These are phyloP conservation scores for Singerocomus rubriflavus DNA, from an alignment of 1,284 basidiomycete genomes.

Conservation along the genomic window DNA sequence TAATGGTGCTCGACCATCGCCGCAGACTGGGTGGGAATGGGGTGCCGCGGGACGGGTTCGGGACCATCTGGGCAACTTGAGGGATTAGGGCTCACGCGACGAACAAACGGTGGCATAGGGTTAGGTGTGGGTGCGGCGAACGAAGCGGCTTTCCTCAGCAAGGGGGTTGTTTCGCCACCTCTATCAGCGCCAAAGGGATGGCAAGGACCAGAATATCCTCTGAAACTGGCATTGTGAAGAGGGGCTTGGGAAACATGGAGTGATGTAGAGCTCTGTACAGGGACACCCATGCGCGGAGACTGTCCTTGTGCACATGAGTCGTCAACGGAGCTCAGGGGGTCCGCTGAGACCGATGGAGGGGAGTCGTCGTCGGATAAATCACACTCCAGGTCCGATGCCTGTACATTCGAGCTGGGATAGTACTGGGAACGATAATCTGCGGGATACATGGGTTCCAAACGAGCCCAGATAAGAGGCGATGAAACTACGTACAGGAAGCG, in stretches of 20 bases:
- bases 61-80: background rate
- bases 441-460: conserved; percentile 3
- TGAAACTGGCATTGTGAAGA: conserved; percentile 47
- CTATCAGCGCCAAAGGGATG: background rate
- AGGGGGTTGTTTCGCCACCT: conserved; percentile 36
- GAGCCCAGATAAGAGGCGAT: conserved; percentile 19
- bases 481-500: conserved; percentile 43
- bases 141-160: conserved; percentile 42
- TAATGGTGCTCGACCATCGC: conserved; percentile 32
- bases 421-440: conserved; percentile 65
- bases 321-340: conserved; percentile 20
- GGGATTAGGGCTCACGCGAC: background rate
- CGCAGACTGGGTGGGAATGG: conserved; percentile 4
- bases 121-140: conserved; percentile 28
- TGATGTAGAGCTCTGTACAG: conserved; percentile 8
- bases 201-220: background rate
- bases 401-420: conserved; percentile 57
- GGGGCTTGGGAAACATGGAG: conserved; percentile 39
- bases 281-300: conserved; percentile 3
- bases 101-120: background rate
- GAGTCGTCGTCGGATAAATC: conserved; percentile 38
- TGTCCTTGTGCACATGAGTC: conserved; percentile 1
- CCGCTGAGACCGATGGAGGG: conserved; percentile 17
- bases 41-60: background rate
- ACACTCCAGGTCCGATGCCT: conserved; percentile 40